Evolutionary conservation across 352 stramenopile species (phyloP), one percentile per base, ranked within the genome.

Genomic region (Phytophthora sp.): DNA sequence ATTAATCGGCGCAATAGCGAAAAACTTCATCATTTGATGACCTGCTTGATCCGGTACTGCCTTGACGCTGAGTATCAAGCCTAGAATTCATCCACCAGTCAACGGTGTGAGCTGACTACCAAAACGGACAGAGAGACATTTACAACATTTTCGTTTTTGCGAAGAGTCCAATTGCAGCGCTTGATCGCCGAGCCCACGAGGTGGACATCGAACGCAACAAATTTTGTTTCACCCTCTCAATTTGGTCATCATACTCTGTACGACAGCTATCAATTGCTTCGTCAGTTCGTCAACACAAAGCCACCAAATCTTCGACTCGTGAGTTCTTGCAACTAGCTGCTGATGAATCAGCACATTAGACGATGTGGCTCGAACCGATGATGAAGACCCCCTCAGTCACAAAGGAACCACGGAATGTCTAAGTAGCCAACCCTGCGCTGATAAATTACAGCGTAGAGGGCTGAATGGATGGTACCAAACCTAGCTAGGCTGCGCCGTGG

Each of bases 11-110:
- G n/a, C n/a, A n/a, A n/a, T n/a, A n/a, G n/a, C n/a, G n/a, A n/a
- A n/a, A n/a, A n/a, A 90, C 69, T 30, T 92, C 84, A 31, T 84
- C 69, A 55, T 92, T 81, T 35, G 89, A n/a, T 5, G 70, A 71
- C n/a, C 60, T 75, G 7, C 61, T 60, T 0, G 76, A 65, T 24
- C 66, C 77, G 7, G 68, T 73, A 42, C 60, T 71, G 16, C 62
- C 60, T 23, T 69, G 50, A 18, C 53, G 52, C 13, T 57, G 47
- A 29, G 55, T 53, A 39, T 57, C 49, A 11, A n/a, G 21, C 20
- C 57, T 63, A 41, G 64, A 49, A 29, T 62, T 26, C 47, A 58
- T 30, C 23, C 31, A 15, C 3, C 20, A 52, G 36, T 4, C 24
- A 55, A 33, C 16, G 24, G 39, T 12, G 39, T 53, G 20, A 27